Conservation (phyloP, 2,329 filamentous ascomycete genomes). For the Calonectria montana region DNA sequence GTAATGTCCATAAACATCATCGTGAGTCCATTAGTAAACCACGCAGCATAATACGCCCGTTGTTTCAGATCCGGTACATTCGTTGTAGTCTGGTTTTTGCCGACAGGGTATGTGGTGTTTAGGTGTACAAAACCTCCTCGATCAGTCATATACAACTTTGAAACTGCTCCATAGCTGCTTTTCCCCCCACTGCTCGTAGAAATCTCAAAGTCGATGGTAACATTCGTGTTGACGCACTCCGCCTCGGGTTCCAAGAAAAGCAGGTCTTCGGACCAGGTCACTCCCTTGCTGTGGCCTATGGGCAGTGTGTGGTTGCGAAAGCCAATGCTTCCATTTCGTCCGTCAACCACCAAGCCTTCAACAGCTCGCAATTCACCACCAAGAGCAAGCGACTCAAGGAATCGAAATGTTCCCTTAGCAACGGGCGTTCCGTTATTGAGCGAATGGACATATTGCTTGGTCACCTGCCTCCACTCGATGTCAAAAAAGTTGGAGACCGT, state of each 20-base stretch:
- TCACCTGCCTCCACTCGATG: slow-evolving; percentile 26
- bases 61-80: slow-evolving; percentile 18
- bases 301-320: slow-evolving; percentile 58
- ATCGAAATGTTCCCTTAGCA: slow-evolving; percentile 8
- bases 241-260: slow-evolving; percentile 59
- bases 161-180: neutral
- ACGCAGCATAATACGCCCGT: slow-evolving; percentile 56
- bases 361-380: slow-evolving; percentile 36
- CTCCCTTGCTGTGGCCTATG: slow-evolving; percentile 7
- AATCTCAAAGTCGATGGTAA: slow-evolving; percentile 54
- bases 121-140: slow-evolving; percentile 55
- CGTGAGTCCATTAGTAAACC: slow-evolving; percentile 51
- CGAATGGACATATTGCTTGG: neutral
- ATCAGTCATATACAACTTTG: slow-evolving; percentile 49
- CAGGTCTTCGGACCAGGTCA: slow-evolving; percentile 57
- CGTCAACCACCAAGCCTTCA: slow-evolving; percentile 57
- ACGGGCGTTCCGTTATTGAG: slow-evolving; percentile 16
- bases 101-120: slow-evolving; percentile 46
- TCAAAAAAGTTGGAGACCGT: slow-evolving; percentile 29
- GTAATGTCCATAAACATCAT: slow-evolving; percentile 55
- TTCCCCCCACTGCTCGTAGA: neutral
- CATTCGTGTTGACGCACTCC: slow-evolving; percentile 55
- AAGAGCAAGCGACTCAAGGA: slow-evolving; percentile 16
- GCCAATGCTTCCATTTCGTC: slow-evolving; percentile 52
- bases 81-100: slow-evolving; percentile 39